These are phyloP conservation scores for Quercus mongolica DNA, from an alignment of 306 rosid species.

Conservation along the genomic window DNA sequence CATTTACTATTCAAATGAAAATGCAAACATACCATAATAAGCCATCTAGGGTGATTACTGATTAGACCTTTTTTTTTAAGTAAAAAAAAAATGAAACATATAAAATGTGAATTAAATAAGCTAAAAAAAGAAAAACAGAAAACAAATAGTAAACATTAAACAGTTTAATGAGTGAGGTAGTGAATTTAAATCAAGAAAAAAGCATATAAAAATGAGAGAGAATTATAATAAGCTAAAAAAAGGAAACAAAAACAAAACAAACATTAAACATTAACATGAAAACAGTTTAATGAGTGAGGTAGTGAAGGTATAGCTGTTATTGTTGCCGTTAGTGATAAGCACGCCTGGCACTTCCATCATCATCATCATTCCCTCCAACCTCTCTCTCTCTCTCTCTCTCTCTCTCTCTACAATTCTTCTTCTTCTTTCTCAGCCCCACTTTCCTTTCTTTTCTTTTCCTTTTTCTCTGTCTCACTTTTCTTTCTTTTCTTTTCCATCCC, in stretches of 20 bases:
- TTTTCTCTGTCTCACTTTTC: constrained; percentile 10
- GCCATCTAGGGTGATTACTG: too few species aligned
- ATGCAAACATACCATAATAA: too few species aligned
- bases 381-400: constrained; percentile 32
- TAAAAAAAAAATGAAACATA: too few species aligned
- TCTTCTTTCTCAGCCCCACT: constrained; percentile 21
- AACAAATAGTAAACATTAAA: too few species aligned
- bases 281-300: constrained; percentile 40
- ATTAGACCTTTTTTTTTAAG: too few species aligned
- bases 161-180: too few species aligned
- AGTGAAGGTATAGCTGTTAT: constrained; percentile 30
- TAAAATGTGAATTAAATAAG: neutral
- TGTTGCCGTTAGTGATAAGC: constrained; percentile 94
- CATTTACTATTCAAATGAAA: too few species aligned
- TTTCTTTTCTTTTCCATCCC: constrained; percentile 10
- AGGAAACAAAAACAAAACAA: constrained; percentile 40
- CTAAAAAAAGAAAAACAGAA: neutral
- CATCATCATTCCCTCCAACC: constrained; percentile 78
- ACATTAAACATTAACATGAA: too few species aligned
- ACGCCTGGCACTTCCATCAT: constrained; percentile 72
- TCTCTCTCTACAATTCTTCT: constrained; percentile 42
- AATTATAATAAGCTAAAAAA: neutral
- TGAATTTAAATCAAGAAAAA: neutral
- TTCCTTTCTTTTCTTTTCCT: neutral
- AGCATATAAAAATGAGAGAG: neutral